Base-by-base conservation (phyloP, 768 basidiomycete species). In the Rubroboletus pulcherrimus region DNA sequence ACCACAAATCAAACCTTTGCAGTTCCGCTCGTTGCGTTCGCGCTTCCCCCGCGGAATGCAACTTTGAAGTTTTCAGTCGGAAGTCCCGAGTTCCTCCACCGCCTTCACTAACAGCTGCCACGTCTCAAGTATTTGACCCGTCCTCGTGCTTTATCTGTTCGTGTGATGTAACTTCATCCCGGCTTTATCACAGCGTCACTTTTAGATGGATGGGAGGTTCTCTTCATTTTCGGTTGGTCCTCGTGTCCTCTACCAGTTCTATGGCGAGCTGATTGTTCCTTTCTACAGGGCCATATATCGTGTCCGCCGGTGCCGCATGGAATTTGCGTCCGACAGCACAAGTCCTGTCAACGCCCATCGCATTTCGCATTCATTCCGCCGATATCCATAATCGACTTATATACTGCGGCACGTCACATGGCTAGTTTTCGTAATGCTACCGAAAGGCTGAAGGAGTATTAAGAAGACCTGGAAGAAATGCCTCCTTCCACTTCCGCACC, bases 241-340 rank as follows among this genome's bases (percentile, higher is more conserved):
- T 24, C 2, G 2, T 24, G 24, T 24, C 24, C 17, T 38, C 6
- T 12, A 10, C 2, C n/a, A n/a, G 14, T 19, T 9, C 17, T 9
- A 12, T 19, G 10, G 30, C 10, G 7, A 1, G 5, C 30, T 30
- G 4, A 45, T 19, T 1, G 3, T 11, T 3, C 2, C 2, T 33
- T 33, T 24, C 33, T 51, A 11, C 33, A 71, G 70, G 70, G 14
- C 53, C 70, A 39, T 51, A 59, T 33, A 57, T 74, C 21, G 42
- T 63, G 42, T 68, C 72, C 45, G 65, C 68, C 14, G 65, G 68
- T 35, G 66, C 65, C 5, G 56, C 53, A 4, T 70, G 63, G 63
- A 69, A 60, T 35, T 43, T 62, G 34, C 58, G 50, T 14, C 67
- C 65, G 3, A 42, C 34, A 2, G 51, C 66, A 19, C 65, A 72